Evolutionary conservation across 345 rosid species (phyloP), one percentile per base, ranked within the genome.

Genomic region (Camelina hispida): DNA sequence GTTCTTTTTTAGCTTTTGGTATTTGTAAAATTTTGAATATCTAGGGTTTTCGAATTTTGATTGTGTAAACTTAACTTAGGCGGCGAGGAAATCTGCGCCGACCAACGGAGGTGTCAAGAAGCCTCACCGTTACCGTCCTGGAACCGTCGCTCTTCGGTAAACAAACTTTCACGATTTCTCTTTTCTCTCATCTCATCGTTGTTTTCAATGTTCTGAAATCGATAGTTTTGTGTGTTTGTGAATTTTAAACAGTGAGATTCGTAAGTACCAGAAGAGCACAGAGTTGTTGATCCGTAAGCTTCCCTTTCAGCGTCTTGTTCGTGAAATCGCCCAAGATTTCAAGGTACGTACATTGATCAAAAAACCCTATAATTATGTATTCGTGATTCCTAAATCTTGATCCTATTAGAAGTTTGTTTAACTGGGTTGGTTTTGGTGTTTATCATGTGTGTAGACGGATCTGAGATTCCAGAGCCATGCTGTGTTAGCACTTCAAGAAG

Each of bases 391-490:
- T 23, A 3, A 23, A 23, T 23, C 25, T 23, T 23, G 25, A 25
- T 25, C 28, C 28, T 25, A 25, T 0, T 25, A 3, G 4, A 25
- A 25, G 28, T 25, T 22, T 22, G 23, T 22, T 22, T 22, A 22
- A 1, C 2, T 22, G 23, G 23, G 23, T 22, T 22, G n/a, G 16
- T 5, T 2, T 1, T 46, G 7, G 18, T 32, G 37, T 7, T 20
- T n/a, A n/a, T n/a, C n/a, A n/a, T 25, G 6, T 15, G 4, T 66
- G 50, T 72, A 79, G 91, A 86, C 87, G 53, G 93, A 89, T 68
- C 48, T 88, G 83, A 84, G 91, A 70, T 89, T 89, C 85, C 89
- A 89, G 84, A 90, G 93, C 75, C 89, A 86, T 50, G 93, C 96
- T 0, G 93, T 89, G 4, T 83, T 86, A 1, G 91, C 96, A 0